Evolutionary conservation across 345 rosid species (phyloP), one percentile per base, ranked within the genome.

Genomic region (Euphorbia pulcherrima): DNA sequence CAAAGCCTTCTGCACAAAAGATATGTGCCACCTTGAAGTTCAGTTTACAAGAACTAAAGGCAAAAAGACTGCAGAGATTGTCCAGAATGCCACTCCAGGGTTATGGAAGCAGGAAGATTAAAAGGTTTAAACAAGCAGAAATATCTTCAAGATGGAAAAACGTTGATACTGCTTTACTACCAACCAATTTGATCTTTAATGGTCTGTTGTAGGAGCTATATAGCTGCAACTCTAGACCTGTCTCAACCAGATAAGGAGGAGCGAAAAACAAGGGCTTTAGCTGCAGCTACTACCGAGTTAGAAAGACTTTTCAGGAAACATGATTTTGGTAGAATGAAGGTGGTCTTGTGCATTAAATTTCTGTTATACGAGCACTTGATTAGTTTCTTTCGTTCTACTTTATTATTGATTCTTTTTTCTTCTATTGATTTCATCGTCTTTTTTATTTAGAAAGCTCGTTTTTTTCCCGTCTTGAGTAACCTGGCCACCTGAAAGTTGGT

Each of bases 271-370:
- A 75, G 83, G 62, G 90, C 89, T 75, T 81, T 89, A 68, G 92
- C 89, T 77, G 96, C 97, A 64, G 99, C 99, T 60, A 84, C 88
- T 46, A 81, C 83, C 35, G 99, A 94, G 78, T 74, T 91, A 72
- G 99, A 94, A 77, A 86, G 89, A 71, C 86, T 89, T 72, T 94
- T 94, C 83, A 81, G 76, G 59, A 94, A 91, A 78, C 88, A 89
- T 68, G 97, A 94, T 81, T 94, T 94, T 77, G 67, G 79, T 68
- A 85, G 78, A 83, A 91, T 94, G 97, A 87, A 91, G 99, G 96
- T 94, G 66, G 57, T 76, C 71, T 55, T 71, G 39, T 70, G 35
- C 35, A 24, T 65, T 30, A 1, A n/a, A 2, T 23, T 63, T 33
- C 68, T 67, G 6, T 29, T 59, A 60, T 17, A 61, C 9, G 55